Evolutionary conservation across 495 filamentous ascomycete genomes (phyloP).

Genomic region (Corynascus novoguineensis): DNA sequence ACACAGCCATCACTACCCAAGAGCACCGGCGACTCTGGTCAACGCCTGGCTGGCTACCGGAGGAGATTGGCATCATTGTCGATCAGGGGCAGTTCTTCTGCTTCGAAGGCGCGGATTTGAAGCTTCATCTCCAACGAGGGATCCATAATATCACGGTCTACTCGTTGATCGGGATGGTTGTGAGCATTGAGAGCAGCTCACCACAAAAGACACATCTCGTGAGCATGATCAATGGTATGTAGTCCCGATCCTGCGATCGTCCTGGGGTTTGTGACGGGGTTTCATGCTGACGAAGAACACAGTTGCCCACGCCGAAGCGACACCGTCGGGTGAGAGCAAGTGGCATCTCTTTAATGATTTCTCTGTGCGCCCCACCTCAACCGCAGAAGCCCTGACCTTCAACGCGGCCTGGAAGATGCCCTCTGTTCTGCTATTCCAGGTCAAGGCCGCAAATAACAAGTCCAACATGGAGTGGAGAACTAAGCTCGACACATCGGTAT

Average conservation of each 20-base stretch:
- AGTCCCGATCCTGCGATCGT: too few relatives aligned
- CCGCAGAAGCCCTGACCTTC: slow-evolving; percentile 79
- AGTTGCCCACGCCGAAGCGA: slow-evolving; percentile 63
- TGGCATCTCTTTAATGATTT: slow-evolving; percentile 99
- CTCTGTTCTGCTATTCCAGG: slow-evolving; percentile 77
- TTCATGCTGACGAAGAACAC: slow-evolving; percentile 18
- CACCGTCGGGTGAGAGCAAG: slow-evolving; percentile 49
- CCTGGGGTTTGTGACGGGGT: neutral
- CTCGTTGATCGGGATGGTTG: slow-evolving; percentile 83
- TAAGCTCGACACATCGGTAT: slow-evolving; percentile 69
- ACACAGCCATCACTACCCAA: slow-evolving; percentile 64
- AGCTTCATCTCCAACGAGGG: slow-evolving; percentile 57
- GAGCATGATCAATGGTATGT: slow-evolving; percentile 73
- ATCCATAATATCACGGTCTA: slow-evolving; percentile 73
- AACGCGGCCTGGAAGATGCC: slow-evolving; percentile 87
- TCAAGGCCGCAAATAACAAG: slow-evolving; percentile 63
- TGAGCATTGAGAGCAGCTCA: slow-evolving; percentile 78
- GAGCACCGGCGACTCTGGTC: slow-evolving; percentile 78
- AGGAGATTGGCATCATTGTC: slow-evolving; percentile 83
- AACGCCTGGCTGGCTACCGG: slow-evolving; percentile 81
- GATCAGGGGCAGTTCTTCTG: slow-evolving; percentile 79
- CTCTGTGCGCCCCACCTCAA: slow-evolving; percentile 70
- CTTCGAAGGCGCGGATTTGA: slow-evolving; percentile 80
- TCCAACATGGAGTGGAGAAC: slow-evolving; percentile 84
- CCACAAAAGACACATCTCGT: slow-evolving; percentile 87